A percentile compares a stretch with the other conserved stretches of the same genome.
Evolutionary conservation across 495 filamentous ascomycete genomes (phyloP).

Genomic region (Oleoguttula mirabilis): DNA sequence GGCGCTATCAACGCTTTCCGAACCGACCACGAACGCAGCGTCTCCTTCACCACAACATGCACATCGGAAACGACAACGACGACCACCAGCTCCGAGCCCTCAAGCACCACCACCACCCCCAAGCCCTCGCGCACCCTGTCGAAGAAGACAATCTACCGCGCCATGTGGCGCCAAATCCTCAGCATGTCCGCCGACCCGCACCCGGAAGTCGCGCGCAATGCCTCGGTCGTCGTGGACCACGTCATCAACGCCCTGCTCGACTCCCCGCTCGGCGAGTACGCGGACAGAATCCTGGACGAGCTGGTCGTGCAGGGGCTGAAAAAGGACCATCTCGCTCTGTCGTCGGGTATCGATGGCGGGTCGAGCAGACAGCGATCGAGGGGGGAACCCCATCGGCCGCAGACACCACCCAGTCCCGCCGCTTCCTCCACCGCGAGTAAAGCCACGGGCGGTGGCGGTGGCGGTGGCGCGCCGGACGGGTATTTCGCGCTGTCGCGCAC

Average conservation of each 20-base stretch:
- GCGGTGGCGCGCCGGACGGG: conserved; percentile 45
- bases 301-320: conserved; percentile 18
- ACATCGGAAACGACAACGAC: not conserved
- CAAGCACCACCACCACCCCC: not conserved
- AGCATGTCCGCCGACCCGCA: conserved; percentile 88
- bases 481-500: conserved; percentile 56
- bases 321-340: conserved; percentile 36
- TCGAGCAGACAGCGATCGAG: conserved; percentile 8
- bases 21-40: conserved; percentile 1
- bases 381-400: conserved; percentile 32
- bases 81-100: not conserved
- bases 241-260: conserved; percentile 64
- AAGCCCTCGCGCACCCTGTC: conserved; percentile 37
- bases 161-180: conserved; percentile 86
- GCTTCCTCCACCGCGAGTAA: conserved; percentile 2
- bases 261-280: conserved; percentile 58
- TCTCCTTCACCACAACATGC: conserved; percentile 10
- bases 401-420: conserved; percentile 39
- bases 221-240: conserved; percentile 67
- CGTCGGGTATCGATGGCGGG: conserved; percentile 38
- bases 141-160: conserved; percentile 76
- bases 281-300: conserved; percentile 63
- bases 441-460: no score
- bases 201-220: conserved; percentile 80
- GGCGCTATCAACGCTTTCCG: not conserved